Evolutionary conservation across 2,329 filamentous ascomycete genomes (phyloP).

Genomic region (Diaporthe vaccinii): DNA sequence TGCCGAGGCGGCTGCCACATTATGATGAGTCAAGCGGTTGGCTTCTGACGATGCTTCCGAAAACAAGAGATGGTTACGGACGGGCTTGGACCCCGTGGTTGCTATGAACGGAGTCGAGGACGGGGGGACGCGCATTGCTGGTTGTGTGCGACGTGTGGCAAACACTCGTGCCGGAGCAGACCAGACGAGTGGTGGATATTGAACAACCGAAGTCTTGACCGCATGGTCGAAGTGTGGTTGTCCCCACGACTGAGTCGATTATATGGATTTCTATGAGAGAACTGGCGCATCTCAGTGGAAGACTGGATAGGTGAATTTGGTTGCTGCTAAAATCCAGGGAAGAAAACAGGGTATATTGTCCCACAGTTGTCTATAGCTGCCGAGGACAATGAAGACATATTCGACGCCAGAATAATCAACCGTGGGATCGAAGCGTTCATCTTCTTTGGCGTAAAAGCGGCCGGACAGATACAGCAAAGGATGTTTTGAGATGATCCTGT

Average conservation of each 20-base stretch:
- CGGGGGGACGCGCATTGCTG: too few species aligned
- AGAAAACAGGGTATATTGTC: not conserved
- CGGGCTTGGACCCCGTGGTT: not conserved
- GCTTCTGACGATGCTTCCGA: not conserved
- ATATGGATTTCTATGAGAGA: not conserved
- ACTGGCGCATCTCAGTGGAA: not conserved
- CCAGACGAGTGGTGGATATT: not conserved
- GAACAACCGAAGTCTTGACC: not conserved
- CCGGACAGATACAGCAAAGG: not conserved
- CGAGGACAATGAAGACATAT: not conserved
- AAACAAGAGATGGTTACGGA: not conserved
- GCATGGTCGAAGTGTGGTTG: not conserved
- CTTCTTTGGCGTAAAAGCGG: too few species aligned
- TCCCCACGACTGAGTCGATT: not conserved
- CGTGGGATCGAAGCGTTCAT: not conserved
- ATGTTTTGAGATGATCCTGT: not conserved
- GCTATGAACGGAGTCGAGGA: not conserved
- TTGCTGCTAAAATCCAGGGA: not conserved
- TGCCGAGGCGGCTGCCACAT: slow-evolving; percentile 70
- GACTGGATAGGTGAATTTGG: not conserved
- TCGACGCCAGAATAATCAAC: not conserved
- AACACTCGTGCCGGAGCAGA: not conserved
- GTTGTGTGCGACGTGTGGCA: not conserved
- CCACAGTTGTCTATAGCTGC: not conserved
- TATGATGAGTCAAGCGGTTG: slow-evolving; percentile 52